phyloP scores from a whole-genome alignment of 1,284 basidiomycete genomes.

The Testicularia cyperi region DNA sequence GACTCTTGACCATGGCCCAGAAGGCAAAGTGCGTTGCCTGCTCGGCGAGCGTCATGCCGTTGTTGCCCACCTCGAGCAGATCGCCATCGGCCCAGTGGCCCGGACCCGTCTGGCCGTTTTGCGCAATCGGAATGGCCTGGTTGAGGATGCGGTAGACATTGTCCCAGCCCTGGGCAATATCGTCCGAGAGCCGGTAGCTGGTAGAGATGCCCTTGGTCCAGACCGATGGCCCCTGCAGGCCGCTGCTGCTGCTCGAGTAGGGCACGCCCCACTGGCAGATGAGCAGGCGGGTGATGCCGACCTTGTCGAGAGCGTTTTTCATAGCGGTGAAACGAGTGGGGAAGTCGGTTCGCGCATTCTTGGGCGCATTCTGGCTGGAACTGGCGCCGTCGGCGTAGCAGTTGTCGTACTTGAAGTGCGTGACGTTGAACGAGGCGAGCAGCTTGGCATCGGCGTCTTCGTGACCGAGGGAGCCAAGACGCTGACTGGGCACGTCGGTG shows the following conservation, averaged over 20 bases:
- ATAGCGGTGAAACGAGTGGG: constrained; percentile 63
- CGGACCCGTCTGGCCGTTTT: constrained; percentile 37
- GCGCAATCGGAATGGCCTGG: constrained; percentile 22
- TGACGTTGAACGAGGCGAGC: constrained; percentile 64
- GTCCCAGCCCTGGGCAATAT: constrained; percentile 12
- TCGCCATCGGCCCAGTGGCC: constrained; percentile 53
- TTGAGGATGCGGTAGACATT: constrained; percentile 21
- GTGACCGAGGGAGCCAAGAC: constrained; percentile 64
- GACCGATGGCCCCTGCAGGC: constrained; percentile 13
- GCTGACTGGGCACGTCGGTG: constrained; percentile 45
- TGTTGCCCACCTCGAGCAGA: constrained; percentile 38
- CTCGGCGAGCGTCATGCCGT: constrained; percentile 42
- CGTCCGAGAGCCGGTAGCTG: constrained; percentile 62
- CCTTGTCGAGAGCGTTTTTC: constrained; percentile 65
- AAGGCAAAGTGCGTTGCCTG: constrained; percentile 51
- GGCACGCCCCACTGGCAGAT: constrained; percentile 64
- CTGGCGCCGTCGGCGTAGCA: constrained; percentile 61
- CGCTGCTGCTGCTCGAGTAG: constrained; percentile 1
- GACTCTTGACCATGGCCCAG: constrained; percentile 54
- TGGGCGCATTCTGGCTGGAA: constrained; percentile 26
- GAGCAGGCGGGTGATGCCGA: constrained; percentile 64
- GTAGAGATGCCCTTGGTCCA: constrained; percentile 62
- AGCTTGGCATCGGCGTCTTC: constrained; percentile 64
- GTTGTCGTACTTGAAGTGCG: constrained; percentile 61
- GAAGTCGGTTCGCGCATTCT: constrained; percentile 22